A percentile compares a stretch with the other conserved stretches of the same genome.
These are phyloP conservation scores for Panicum miliaceum DNA, from an alignment of 176 grass and related monocot genomes.

Conservation along the genomic window DNA sequence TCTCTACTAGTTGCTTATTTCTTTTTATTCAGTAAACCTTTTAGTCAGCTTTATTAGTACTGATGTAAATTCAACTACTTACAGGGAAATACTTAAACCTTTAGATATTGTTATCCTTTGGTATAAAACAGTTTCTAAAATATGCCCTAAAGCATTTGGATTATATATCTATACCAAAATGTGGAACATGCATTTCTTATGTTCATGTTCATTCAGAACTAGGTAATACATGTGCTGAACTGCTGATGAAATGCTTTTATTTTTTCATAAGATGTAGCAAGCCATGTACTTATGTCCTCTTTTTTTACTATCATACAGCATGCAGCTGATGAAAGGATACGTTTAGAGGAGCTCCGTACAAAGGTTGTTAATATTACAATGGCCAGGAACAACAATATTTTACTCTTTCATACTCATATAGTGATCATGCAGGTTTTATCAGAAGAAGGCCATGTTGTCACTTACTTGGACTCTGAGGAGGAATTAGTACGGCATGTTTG, in stretches of 20 bases:
- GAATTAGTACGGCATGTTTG: slow-evolving; percentile 66
- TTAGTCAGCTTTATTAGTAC: background rate
- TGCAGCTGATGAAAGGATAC: slow-evolving; percentile 97
- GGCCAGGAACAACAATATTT: slow-evolving; percentile 28
- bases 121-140: slow-evolving; percentile 12
- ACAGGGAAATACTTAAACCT: background rate
- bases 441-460: slow-evolving; percentile 63
- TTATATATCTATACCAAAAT: slow-evolving; percentile 9
- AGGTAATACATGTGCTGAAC: background rate
- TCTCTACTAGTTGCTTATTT: background rate
- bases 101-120: background rate
- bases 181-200: slow-evolving; percentile 16
- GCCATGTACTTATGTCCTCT: slow-evolving; percentile 14
- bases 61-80: background rate
- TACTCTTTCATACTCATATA: slow-evolving; percentile 18
- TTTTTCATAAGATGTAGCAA: slow-evolving; percentile 31
- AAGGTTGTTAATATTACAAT: slow-evolving; percentile 63
- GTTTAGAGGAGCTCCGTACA: slow-evolving; percentile 81
- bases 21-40: background rate
- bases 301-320: slow-evolving; percentile 65
- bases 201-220: slow-evolving; percentile 9
- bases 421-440: slow-evolving; percentile 63
- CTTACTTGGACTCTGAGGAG: slow-evolving; percentile 78
- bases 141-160: slow-evolving; percentile 1
- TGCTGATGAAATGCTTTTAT: slow-evolving; percentile 10